These are phyloP conservation scores for Mortierella sp. DNA, from an alignment of 371 early-diverging fungal genomes.

Conservation along the genomic window DNA sequence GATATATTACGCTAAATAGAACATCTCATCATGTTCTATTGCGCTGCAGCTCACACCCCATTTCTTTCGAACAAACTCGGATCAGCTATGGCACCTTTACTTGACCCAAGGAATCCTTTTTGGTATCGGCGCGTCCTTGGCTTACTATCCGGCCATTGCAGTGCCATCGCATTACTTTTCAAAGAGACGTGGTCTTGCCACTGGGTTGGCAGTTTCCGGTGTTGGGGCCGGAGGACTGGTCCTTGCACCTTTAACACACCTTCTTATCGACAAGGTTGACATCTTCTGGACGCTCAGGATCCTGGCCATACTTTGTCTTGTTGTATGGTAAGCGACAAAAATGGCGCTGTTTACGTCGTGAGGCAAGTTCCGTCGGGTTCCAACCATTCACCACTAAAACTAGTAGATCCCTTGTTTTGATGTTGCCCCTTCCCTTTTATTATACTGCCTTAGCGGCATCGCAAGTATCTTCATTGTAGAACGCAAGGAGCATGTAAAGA, in stretches of 20 bases:
- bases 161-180: slow-evolving; percentile 70
- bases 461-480: slow-evolving; percentile 36
- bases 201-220: slow-evolving; percentile 73
- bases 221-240: slow-evolving; percentile 71
- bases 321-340: neutral
- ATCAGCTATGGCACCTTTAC: slow-evolving; percentile 47
- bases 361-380: too few species aligned
- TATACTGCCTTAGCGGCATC: slow-evolving; percentile 12
- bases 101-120: slow-evolving; percentile 60
- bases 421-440: too few species aligned
- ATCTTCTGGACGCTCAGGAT: slow-evolving; percentile 44
- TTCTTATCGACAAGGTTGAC: slow-evolving; percentile 40
- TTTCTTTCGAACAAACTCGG: neutral
- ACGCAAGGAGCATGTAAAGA: slow-evolving; percentile 22
- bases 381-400: too few species aligned
- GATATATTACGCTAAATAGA: neutral
- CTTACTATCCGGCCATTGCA: slow-evolving; percentile 64
- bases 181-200: slow-evolving; percentile 67
- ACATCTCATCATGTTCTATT: too few species aligned
- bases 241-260: slow-evolving; percentile 43
- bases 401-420: too few species aligned
- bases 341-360: too few species aligned
- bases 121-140: slow-evolving; percentile 70
- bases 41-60: neutral
- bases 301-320: slow-evolving; percentile 36